Percentiles rank a stretch among this genome's conserved stretches.
phyloP scores from a whole-genome alignment of 257 asterid genomes.

The Solanum sitiens region DNA sequence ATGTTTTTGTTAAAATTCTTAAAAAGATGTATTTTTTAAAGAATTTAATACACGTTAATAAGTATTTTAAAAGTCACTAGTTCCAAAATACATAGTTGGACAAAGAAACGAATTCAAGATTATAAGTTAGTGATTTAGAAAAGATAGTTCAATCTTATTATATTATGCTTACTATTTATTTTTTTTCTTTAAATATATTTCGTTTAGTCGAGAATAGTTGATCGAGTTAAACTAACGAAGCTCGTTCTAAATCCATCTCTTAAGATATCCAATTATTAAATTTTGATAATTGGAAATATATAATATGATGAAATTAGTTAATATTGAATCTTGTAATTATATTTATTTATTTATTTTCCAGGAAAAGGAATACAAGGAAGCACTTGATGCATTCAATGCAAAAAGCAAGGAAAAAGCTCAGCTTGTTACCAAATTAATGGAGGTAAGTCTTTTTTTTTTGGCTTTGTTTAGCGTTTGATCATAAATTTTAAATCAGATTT shows the following conservation, averaged over 20 bases:
- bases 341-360: not conserved
- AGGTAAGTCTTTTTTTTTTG: slow-evolving; percentile 23
- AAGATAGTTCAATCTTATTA: not conserved
- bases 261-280: not conserved
- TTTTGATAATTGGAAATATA: not conserved
- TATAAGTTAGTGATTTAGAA: not conserved
- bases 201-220: not conserved
- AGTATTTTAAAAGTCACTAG: too few relatives aligned
- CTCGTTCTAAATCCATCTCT: not conserved
- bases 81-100: too few relatives aligned
- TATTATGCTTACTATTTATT: not conserved
- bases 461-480: not conserved
- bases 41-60: too few relatives aligned
- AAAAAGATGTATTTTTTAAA: not conserved
- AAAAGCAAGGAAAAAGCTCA: slow-evolving; percentile 80
- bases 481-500: not conserved
- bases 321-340: not conserved
- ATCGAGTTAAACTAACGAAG: not conserved
- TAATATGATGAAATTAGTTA: not conserved
- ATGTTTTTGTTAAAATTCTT: too few relatives aligned
- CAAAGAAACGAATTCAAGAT: not conserved
- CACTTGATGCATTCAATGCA: slow-evolving; percentile 59
- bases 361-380: slow-evolving; percentile 90
- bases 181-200: not conserved
- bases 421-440: slow-evolving; percentile 61